Evolutionary conservation across 495 filamentous ascomycete species (phyloP), one percentile per base, ranked within the genome.

Genomic region (Hypoxylon subgilvum): DNA sequence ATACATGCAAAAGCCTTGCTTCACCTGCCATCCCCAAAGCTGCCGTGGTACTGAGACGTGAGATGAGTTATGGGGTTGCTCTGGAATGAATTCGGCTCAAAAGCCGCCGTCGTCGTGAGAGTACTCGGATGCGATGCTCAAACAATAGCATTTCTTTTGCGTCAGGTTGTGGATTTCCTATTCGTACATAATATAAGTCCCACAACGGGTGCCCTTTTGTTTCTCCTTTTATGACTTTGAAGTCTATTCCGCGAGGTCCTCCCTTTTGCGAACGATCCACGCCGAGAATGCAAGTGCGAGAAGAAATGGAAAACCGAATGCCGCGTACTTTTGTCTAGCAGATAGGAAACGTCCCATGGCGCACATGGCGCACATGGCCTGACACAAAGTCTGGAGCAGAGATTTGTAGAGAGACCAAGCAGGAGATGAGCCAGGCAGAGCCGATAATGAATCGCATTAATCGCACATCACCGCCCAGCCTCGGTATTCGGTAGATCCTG

Each of bases 221-320:
- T 68, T 66, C 60, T 63, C 40, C 55, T 58, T 66, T 65, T 65
- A 56, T 44, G 65, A 63, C 65, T 38, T 63, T 49, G 47, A 65
- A 40, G 67, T 70, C 67, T 70, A 70, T 66, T 38, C 61, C 64
- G 19, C 56, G 45, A 56, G 38, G 47, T 40, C 60, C 56, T 61
- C 64, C 63, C 28, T 57, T 60, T 63, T 68, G 61, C 56, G 61
- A 66, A 52, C 54, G 57, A 52, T 36, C 65, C 61, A 63, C 57
- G 65, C 61, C 67, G 35, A 35, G 52, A 52, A 66, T 68, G 67
- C 58, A 70, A 61, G 54, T 68, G 64, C 51, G 57, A 67, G 13
- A 69, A 65, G 23, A 47, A 42, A 54, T 63, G 23, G 48, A 35
- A 57, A 61, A 44, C 35, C 36, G 61, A 47, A 16, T 51, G 54